Percentiles rank a stretch among this genome's conserved stretches.
Evolutionary conservation across 371 early-diverging fungal species (phyloP).

Genomic region (Mortierella sp.): DNA sequence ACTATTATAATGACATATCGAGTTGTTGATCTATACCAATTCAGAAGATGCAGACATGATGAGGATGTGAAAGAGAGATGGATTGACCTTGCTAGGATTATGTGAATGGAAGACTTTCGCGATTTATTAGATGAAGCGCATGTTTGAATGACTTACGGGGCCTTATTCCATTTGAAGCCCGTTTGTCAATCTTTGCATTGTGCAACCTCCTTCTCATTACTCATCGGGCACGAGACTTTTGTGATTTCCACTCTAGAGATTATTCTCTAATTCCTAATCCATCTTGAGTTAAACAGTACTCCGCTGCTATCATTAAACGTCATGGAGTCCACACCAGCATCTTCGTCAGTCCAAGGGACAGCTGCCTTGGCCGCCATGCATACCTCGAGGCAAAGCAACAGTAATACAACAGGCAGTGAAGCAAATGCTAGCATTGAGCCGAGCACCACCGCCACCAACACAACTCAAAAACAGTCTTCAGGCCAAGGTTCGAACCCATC

Average conservation of each 20-base stretch:
- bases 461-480: neutral
- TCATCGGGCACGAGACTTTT: neutral
- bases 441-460: constrained; percentile 3
- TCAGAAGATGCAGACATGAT: constrained; percentile 24
- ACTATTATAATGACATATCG: neutral
- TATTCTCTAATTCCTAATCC: neutral
- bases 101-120: neutral
- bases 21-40: constrained; percentile 19
- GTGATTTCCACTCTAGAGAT: neutral
- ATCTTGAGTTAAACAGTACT: neutral
- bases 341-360: constrained; percentile 25
- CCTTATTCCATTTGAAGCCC: neutral
- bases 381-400: constrained; percentile 3
- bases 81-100: neutral
- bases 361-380: constrained; percentile 22
- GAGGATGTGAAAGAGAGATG: neutral
- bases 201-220: neutral
- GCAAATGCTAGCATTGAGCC: neutral
- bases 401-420: neutral
- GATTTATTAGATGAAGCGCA: neutral
- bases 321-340: constrained; percentile 28
- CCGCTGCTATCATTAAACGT: neutral
- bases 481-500: neutral
- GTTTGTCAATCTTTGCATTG: neutral
- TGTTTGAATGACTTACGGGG: constrained; percentile 4